Base-by-base conservation (phyloP, 306 rosid species). In the Mimosa bimucronata region DNA sequence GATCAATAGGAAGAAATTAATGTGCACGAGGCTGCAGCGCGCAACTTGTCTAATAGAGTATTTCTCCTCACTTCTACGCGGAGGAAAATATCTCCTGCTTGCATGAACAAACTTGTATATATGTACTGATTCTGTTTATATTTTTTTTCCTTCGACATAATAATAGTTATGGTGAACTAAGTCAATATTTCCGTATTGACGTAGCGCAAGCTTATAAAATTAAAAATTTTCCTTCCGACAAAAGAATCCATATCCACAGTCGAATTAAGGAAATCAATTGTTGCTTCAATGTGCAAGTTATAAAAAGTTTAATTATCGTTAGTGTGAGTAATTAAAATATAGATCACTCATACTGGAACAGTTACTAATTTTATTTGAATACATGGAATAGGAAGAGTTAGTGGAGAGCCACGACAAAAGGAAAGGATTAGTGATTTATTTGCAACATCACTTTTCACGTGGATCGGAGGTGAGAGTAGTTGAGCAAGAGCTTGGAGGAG, bases 221-320 rank as follows among this genome's bases (percentile, higher is more conserved):
- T 15, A 48, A 66, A 37, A 15, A 66, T 37, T 31, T 34, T 44
- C 71, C 9, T 48, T 34, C 71, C 45, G 71, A 66, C 71, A 66
- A 34, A 57, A 19, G 44, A 34, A 66, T 18, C 71, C 71, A 2
- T 19, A 66, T 66, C 29, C 48, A 38, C 29, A 9, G 46, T 66
- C 8, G 13, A 66, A 37, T 34, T 26, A 19, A 9, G 65, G 11
- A 58, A 58, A 23, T 15, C 0, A 57, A 4, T 57, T 45, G 28
- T 57, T n/a, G 61, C 4, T 55, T 55, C 10, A 55, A 55, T 55
- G 3, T 3, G 25, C 23, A 52, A 18, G 2, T 21, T 42, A 42
- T 42, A 21, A 9, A 28, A 28, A 7, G 64, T 57, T 21, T 21
- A 57, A 21, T 57, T 10, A 25, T 10, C 2, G 30, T 25, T 58